Conservation (phyloP, 2,329 filamentous ascomycete species). For the Berkeleyomyces rouxiae region DNA sequence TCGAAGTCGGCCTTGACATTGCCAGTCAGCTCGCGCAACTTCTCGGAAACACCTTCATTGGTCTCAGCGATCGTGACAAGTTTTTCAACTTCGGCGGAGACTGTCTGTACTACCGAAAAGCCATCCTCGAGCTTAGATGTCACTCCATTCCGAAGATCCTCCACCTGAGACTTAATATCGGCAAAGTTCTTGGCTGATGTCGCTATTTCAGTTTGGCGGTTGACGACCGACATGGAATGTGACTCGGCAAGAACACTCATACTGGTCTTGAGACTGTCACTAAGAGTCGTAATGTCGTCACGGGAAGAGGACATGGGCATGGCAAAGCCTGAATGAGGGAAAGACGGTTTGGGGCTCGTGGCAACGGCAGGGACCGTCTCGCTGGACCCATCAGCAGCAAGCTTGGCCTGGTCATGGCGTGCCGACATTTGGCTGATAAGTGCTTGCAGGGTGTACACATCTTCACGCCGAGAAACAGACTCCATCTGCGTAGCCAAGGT, state of each 20-base stretch:
- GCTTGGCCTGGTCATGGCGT: slow-evolving; percentile 58
- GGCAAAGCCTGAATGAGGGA: slow-evolving; percentile 5
- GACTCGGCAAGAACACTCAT: slow-evolving; percentile 42
- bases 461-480: slow-evolving; percentile 57
- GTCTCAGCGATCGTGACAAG: slow-evolving; percentile 29
- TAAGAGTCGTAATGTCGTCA: slow-evolving; percentile 11
- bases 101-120: slow-evolving; percentile 50
- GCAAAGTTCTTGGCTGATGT: slow-evolving; percentile 61
- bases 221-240: slow-evolving; percentile 63
- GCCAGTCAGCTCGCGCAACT: slow-evolving; percentile 54
- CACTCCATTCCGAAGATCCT: slow-evolving; percentile 61
- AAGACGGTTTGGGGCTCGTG: background rate
- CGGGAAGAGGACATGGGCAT: slow-evolving; percentile 8
- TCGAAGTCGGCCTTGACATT: slow-evolving; percentile 77
- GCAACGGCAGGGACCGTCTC: background rate
- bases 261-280: slow-evolving; percentile 13
- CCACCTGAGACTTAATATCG: slow-evolving; percentile 61
- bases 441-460: slow-evolving; percentile 59
- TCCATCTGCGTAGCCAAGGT: slow-evolving; percentile 51
- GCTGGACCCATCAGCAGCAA: slow-evolving; percentile 16
- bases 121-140: slow-evolving; percentile 64
- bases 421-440: slow-evolving; percentile 63
- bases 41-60: slow-evolving; percentile 41
- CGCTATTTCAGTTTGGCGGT: slow-evolving; percentile 69
- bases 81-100: slow-evolving; percentile 25